A percentile compares a stretch with the other conserved stretches of the same genome.
Evolutionary conservation across 1,139 yeast species (phyloP).

Genomic region (Pichia sp.): DNA sequence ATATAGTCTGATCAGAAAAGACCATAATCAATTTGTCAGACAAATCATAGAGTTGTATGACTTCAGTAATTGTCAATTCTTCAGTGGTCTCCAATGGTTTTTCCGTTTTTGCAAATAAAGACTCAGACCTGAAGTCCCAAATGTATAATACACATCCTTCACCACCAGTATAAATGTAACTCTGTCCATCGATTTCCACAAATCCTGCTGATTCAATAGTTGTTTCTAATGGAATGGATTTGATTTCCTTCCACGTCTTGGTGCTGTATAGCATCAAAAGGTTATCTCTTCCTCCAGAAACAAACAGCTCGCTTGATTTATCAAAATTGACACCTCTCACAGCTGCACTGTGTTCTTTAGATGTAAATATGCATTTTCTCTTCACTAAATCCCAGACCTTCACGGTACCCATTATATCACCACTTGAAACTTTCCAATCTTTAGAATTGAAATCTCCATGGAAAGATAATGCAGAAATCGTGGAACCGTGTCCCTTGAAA

Average conservation of each 20-base stretch:
- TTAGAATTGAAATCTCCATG: conserved; percentile 66
- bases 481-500: conserved; percentile 92
- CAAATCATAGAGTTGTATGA: conserved; percentile 34
- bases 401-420: conserved; percentile 82
- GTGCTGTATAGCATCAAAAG: conserved; percentile 59
- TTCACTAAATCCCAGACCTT: conserved; percentile 89
- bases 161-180: conserved; percentile 72
- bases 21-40: conserved; percentile 39
- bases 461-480: conserved; percentile 72
- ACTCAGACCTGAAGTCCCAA: conserved; percentile 46
- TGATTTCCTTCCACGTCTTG: conserved; percentile 45
- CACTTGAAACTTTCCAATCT: conserved; percentile 78
- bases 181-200: conserved; percentile 35
- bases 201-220: conserved; percentile 83
- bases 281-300: conserved; percentile 90
- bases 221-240: conserved; percentile 69
- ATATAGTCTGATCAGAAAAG: conserved; percentile 79
- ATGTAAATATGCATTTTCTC: conserved; percentile 58
- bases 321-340: conserved; percentile 80
- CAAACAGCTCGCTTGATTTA: conserved; percentile 47
- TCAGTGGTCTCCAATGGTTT: conserved; percentile 56
- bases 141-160: conserved; percentile 61
- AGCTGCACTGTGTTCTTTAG: conserved; percentile 76
- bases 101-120: conserved; percentile 43
- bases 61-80: conserved; percentile 64